Evolutionary conservation across 345 rosid species (phyloP), one percentile per base, ranked within the genome.

Genomic region (Turnera subulata): DNA sequence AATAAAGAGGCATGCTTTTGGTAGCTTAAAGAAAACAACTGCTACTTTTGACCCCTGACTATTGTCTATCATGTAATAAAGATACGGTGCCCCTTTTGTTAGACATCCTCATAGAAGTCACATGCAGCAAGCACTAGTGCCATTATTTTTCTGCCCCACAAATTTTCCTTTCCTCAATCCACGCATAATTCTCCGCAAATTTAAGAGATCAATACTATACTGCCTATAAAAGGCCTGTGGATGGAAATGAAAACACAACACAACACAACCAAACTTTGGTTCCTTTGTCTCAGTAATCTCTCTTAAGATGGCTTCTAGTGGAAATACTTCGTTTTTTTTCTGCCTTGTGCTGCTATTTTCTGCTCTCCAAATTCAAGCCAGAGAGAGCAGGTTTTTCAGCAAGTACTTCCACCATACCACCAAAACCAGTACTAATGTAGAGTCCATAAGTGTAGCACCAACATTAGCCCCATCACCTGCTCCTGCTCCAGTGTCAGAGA

Each of bases 381-480:
- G 88, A 63, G 81, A 79, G 58, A 79, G 85, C 66, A 73, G 59
- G 66, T 79, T 85, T 73, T 85, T 85, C 56, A 77, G 75, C 72
- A 85, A 81, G 78, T 68, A 78, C 68, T 73, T 73, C 16, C 79
- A 57, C 46, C 81, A 61, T 50, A 59, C 49, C 56, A 59, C 49
- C 22, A 24, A 55, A 11, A 50, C 48, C 32, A 67, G 25, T 38
- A 61, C 37, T 40, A 11, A 0, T 7, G 6, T 26, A 12, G 56
- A 53, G 15, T 20, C 21, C 65, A 26, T 64, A 15, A 16, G 19
- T 2, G 2, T 57, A 6, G 51, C 53, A 18, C 65, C 63, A 11
- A 4, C 61, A 10, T 14, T 2, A 21, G 53, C 45, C 11, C 64
- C 49, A 21, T 24, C 38, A 2, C 60, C 49, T 33, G 37, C 62